phyloP scores from a whole-genome alignment of 257 asterid genomes.

The Voacanga thouarsii region DNA sequence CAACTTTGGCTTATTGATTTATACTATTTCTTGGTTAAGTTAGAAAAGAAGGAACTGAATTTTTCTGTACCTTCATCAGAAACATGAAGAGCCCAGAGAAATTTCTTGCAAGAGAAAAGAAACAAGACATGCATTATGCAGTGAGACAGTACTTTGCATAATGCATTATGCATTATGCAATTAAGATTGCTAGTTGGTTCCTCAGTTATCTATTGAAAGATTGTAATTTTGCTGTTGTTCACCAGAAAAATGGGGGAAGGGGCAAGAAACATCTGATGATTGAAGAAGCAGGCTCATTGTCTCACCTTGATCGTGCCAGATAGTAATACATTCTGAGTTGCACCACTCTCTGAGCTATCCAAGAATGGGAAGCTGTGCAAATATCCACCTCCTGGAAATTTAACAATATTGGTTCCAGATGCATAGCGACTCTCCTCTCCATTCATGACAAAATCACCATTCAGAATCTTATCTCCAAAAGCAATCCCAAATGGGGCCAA shows the following conservation, averaged over 20 bases:
- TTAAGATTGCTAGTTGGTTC: background rate
- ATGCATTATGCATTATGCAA: background rate
- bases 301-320: slow-evolving; percentile 90
- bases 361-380: slow-evolving; percentile 90
- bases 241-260: background rate
- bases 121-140: background rate
- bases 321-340: slow-evolving; percentile 75
- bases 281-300: slow-evolving; percentile 13
- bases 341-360: slow-evolving; percentile 98
- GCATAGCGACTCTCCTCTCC: slow-evolving; percentile 96
- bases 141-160: background rate
- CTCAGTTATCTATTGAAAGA: background rate
- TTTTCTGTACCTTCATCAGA: background rate
- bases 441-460: slow-evolving; percentile 86
- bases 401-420: slow-evolving; percentile 85
- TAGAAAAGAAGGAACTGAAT: background rate
- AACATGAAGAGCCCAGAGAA: background rate
- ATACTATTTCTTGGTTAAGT: background rate
- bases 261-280: background rate
- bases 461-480: slow-evolving; percentile 93
- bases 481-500: slow-evolving; percentile 93
- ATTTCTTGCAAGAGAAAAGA: background rate
- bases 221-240: background rate
- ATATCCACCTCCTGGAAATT: slow-evolving; percentile 92
- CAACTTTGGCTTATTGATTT: background rate